Base-by-base conservation (phyloP, 2,329 filamentous ascomycete species). In the Penicillium hordei region DNA sequence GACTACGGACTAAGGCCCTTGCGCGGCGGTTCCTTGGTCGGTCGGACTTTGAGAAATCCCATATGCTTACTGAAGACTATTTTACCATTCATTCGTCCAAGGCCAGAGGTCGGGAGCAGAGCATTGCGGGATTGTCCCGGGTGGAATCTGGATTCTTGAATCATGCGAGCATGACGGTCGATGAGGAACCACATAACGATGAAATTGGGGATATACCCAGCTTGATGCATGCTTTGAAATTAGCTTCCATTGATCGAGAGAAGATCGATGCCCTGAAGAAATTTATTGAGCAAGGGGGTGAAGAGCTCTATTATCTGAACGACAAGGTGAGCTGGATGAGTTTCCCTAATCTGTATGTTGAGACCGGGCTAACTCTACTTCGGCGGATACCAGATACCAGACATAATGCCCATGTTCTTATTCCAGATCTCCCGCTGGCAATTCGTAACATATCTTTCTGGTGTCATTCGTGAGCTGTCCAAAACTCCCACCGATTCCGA, bases 381-480 rank as follows among this genome's bases (percentile, higher is more conserved):
- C 10, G 12, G 12, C 4, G 29, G 13, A 36, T 23, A 39, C 9
- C 40, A 87, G 71, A 93, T 96, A 82, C 88, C 90, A 55, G 86
- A 91, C 44, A 89, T 96, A 65, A 93, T 96, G 91, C 81, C 86
- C 0, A 81, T 89, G 57, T 90, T 97, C 68, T 82, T 99, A 21
- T 99, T 96, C 71, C 93, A 97, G 73, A 87, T 88, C 19, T 96
- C 93, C 2, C 85, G 93, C 25, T 86, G 88, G 60, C 85, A 92
- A 57, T 81, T 97, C 4, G 80, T 97, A 17, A 81, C 85, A 19
- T 84, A 86, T 50, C 78, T 99, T 46, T 86, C 86, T 65, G 77
- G 84, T n/a, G 79, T 84, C 13, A 81, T 89, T 62, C 82, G 89
- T 48, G 77, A 82, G 8, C 62, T 62, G 72, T 81, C 25, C 75